These are phyloP conservation scores for Barbatosphaeria neglecta DNA, from an alignment of 495 filamentous ascomycete species.

Conservation along the genomic window DNA sequence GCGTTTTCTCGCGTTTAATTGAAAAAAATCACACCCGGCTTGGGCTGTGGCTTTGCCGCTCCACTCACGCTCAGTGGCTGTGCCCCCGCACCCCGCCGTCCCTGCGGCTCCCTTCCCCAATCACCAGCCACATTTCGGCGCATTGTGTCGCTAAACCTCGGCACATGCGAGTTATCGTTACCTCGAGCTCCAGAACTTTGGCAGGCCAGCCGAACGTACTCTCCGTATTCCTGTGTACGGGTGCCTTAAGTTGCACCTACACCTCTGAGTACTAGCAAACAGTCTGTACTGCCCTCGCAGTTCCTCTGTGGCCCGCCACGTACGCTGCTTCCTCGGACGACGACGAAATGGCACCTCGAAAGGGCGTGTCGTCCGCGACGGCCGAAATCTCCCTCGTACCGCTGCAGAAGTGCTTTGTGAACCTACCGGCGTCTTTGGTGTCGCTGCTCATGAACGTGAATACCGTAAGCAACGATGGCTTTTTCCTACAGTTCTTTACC, in stretches of 20 bases:
- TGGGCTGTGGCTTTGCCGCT: background rate
- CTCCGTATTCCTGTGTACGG: too few relatives aligned
- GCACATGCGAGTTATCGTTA: slow-evolving; percentile 18
- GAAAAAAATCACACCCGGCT: background rate
- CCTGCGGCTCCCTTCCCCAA: too few relatives aligned
- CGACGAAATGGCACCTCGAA: slow-evolving; percentile 45
- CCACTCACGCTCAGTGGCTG: background rate
- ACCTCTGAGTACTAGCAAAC: too few relatives aligned
- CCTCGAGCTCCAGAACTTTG: background rate
- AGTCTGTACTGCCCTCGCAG: too few relatives aligned
- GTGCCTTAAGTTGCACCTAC: too few relatives aligned
- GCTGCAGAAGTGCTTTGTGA: slow-evolving; percentile 88
- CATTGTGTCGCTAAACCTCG: slow-evolving; percentile 12
- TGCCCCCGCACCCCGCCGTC: background rate
- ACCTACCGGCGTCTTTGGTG: slow-evolving; percentile 77
- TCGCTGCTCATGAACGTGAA: slow-evolving; percentile 75
- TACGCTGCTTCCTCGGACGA: background rate
- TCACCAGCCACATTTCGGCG: background rate
- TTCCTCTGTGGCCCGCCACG: background rate
- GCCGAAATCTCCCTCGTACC: slow-evolving; percentile 72
- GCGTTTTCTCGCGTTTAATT: slow-evolving; percentile 1
- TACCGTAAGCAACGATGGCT: slow-evolving; percentile 45
- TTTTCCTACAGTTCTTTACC: too few relatives aligned
- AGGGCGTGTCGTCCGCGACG: slow-evolving; percentile 52
- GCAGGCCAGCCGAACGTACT: background rate